Evolutionary conservation across 2,329 filamentous ascomycete genomes (phyloP), one percentile per base, ranked within the genome.

Genomic region (Clarireedia hainanense): DNA sequence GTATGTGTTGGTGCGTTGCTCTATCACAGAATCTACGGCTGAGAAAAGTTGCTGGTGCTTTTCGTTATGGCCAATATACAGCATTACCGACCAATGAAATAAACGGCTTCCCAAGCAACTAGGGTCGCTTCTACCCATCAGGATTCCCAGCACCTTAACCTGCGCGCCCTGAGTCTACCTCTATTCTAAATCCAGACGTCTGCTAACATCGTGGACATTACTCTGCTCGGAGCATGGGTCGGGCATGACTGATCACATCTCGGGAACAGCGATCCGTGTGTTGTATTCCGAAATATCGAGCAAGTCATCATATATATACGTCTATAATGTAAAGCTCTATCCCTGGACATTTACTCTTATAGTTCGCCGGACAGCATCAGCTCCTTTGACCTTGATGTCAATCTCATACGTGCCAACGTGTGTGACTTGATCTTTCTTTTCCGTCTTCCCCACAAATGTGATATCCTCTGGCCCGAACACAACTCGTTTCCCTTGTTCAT

Each of bases 391-490:
- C 57, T 65, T 70, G 55, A 83, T 76, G 65, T 79, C 74, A 45
- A 81, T 69, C 57, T 73, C 72, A 66, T 75, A 82, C 53, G 74
- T 71, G 46, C 80, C 80, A 20, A 81, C 61, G 59, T 74, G 69
- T 70, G 80, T 81, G 47, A 83, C 72, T 45, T 74, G 72, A 56
- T 73, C 72, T 27, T 67, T 64, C 34, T 68, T 68, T 42, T 71
- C 68, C 10, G 69, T 66, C 39, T 66, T 52, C 20, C 70, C 68
- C 49, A 78, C 65, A 62, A 82, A 81, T 6, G 65, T 69, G 37
- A 83, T 72, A 59, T 82, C 75, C 36, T 74, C 71, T 51, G 79
- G 73, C 2, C 69, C 68, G 23, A 83, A 56, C 17, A 76, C 71
- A 2, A 83, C 73, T 17, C 74, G 71, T 34, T 72, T 70, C 27